phyloP scores from a whole-genome alignment of 495 filamentous ascomycete genomes.

The Immersiella caudata region DNA sequence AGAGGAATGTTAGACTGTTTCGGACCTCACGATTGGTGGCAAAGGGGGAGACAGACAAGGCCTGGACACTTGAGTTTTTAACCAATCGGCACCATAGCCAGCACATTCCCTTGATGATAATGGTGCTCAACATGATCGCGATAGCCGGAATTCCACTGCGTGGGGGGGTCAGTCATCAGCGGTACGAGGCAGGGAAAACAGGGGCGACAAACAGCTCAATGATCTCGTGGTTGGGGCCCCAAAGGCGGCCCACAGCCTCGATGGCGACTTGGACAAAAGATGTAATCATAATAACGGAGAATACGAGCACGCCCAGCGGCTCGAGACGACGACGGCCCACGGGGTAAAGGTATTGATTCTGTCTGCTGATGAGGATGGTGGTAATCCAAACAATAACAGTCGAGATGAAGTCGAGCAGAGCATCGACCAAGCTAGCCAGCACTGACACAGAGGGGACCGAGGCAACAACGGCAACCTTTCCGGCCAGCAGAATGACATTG shows the following conservation, averaged over 20 bases:
- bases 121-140: slow-evolving; percentile 77
- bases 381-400: slow-evolving; percentile 88
- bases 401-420: slow-evolving; percentile 80
- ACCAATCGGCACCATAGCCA: slow-evolving; percentile 92
- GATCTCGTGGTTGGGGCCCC: slow-evolving; percentile 63
- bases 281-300: slow-evolving; percentile 83
- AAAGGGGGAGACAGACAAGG: slow-evolving; percentile 58
- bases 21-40: too few relatives aligned
- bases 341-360: slow-evolving; percentile 81
- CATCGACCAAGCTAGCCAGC: slow-evolving; percentile 86
- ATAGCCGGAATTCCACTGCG: slow-evolving; percentile 66
- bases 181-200: background rate
- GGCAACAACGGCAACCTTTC: slow-evolving; percentile 78
- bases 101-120: slow-evolving; percentile 78
- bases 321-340: slow-evolving; percentile 75
- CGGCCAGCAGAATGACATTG: slow-evolving; percentile 73
- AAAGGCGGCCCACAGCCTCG: slow-evolving; percentile 70
- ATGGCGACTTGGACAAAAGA: slow-evolving; percentile 85
- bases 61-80: slow-evolving; percentile 86
- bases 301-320: slow-evolving; percentile 77
- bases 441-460: slow-evolving; percentile 85
- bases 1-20: slow-evolving; percentile 52
- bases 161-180: background rate
- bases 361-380: slow-evolving; percentile 70
- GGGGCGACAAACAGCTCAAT: slow-evolving; percentile 59